Evolutionary conservation across 2,329 filamentous ascomycete genomes (phyloP).

Genomic region (Nigrospora oryzae): DNA sequence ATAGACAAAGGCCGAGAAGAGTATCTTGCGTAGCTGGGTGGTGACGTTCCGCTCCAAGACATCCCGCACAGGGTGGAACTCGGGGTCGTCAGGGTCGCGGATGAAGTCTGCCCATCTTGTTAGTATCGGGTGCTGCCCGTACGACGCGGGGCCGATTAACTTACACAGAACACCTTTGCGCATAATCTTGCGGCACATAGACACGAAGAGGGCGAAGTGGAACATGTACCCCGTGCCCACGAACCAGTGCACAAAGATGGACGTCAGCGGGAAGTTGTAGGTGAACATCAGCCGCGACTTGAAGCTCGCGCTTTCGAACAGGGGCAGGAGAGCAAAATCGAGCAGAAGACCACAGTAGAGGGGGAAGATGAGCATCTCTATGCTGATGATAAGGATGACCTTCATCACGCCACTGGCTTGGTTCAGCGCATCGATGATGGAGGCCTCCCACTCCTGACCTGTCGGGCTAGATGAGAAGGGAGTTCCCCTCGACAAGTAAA

Average conservation of each 20-base stretch:
- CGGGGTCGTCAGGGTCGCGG: slow-evolving; percentile 93
- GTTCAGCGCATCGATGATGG: slow-evolving; percentile 72
- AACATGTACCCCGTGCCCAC: slow-evolving; percentile 99
- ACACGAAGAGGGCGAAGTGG: slow-evolving; percentile 96
- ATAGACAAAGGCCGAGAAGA: slow-evolving; percentile 93
- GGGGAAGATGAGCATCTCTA: slow-evolving; percentile 97
- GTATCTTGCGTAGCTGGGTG: slow-evolving; percentile 90
- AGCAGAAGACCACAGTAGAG: slow-evolving; percentile 90
- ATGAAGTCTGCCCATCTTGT: slow-evolving; percentile 65
- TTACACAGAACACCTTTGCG: slow-evolving; percentile 84
- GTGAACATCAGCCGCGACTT: slow-evolving; percentile 73
- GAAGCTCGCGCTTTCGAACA: slow-evolving; percentile 77
- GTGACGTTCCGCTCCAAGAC: slow-evolving; percentile 88
- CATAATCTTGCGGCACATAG: slow-evolving; percentile 98
- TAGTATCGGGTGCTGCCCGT: neutral
- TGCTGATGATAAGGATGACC: slow-evolving; percentile 95
- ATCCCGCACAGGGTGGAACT: slow-evolving; percentile 94
- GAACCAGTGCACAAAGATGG: slow-evolving; percentile 97
- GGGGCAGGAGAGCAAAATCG: slow-evolving; percentile 77
- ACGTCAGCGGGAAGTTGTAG: slow-evolving; percentile 71
- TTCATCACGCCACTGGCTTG: slow-evolving; percentile 97
- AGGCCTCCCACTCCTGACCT: slow-evolving; percentile 61
- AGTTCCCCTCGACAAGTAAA: slow-evolving; percentile 70
- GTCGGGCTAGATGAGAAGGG: slow-evolving; percentile 53
- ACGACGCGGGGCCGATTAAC: slow-evolving; percentile 21